Evolutionary conservation across 805 yeast species (phyloP), one percentile per base, ranked within the genome.

Genomic region (Diddensiella transvaalensis): DNA sequence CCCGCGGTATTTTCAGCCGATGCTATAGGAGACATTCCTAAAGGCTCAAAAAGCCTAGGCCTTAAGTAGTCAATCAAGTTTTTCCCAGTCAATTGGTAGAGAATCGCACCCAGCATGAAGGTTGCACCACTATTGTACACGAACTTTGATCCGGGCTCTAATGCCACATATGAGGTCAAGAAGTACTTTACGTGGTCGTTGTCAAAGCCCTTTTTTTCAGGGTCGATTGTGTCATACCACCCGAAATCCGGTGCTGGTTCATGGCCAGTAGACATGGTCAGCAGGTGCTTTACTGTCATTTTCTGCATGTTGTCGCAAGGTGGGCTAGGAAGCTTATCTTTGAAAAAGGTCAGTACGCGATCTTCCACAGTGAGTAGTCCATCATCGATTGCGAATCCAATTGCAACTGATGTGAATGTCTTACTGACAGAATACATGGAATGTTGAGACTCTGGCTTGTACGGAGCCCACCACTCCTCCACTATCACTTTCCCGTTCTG

Each of bases 391-490:
- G 52, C 49, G 32, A 50, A 38, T 24, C 52, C 48, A 44, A 50
- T 48, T 18, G 49, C 52, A 22, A 48, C 10, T 13, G 53, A 26
- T 5, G 52, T 33, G 40, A 46, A 50, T 4, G 44, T 43, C 43
- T 50, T 50, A 17, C 48, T 49, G 11, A 49, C 49, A 2, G 52
- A 48, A 23, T 36, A 42, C 44, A 48, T 42, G 17, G 36, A 4
- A 30, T 48, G 52, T 10, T 22, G 19, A 43, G 33, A 49, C 4
- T 48, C 52, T 17, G 48, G 42, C 13, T 18, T 11, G 24, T 40
- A 48, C 3, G 54, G 54, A 32, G 23, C 38, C 52, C 54, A 48
- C 47, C 46, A 40, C 58, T 64, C 56, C 74, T 71, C 54, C 21
- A 44, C 40, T 17, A 43, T 32, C 10, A 46, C 46, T 8, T 29